phyloP scores from a whole-genome alignment of 352 stramenopile genomes.

The Globisporangium camurandrum region DNA sequence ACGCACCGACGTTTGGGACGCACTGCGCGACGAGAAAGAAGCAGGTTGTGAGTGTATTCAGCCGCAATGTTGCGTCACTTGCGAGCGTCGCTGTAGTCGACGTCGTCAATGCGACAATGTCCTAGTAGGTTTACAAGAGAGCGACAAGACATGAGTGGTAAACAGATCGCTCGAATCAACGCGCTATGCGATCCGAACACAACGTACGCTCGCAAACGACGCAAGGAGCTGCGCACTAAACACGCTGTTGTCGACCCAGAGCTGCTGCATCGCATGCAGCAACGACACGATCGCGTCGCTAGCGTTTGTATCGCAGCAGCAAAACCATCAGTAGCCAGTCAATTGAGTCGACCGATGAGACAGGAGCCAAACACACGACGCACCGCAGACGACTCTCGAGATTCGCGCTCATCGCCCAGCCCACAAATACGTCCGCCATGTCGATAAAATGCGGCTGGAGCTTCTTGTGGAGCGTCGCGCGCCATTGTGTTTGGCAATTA shows the following conservation, averaged over 20 bases:
- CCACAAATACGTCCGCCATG: slow-evolving; percentile 58
- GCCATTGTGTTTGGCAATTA: slow-evolving; percentile 16
- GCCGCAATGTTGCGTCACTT: slow-evolving; percentile 18
- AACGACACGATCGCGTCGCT: slow-evolving; percentile 41
- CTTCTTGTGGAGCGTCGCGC: slow-evolving; percentile 25
- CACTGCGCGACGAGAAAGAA: slow-evolving; percentile 53
- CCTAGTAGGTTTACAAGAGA: too few relatives aligned
- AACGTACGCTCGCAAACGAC: slow-evolving; percentile 50
- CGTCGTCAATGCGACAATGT: slow-evolving; percentile 37
- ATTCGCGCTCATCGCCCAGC: slow-evolving; percentile 52
- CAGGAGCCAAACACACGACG: not conserved
- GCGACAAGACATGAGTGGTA: too few relatives aligned
- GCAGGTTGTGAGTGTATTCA: slow-evolving; percentile 35
- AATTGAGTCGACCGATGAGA: not conserved
- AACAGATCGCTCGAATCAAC: too few relatives aligned
- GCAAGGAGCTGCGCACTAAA: slow-evolving; percentile 57
- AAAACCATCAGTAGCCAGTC: not conserved
- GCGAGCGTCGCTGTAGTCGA: slow-evolving; percentile 16
- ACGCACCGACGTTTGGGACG: slow-evolving; percentile 38
- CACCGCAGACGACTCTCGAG: slow-evolving; percentile 29
- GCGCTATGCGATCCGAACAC: too few relatives aligned
- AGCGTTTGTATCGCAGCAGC: slow-evolving; percentile 14
- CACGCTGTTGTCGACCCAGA: slow-evolving; percentile 67
- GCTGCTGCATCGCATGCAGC: slow-evolving; percentile 32
- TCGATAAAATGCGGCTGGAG: slow-evolving; percentile 67